Base-by-base conservation (phyloP, 139 green algal genomes). In the Coelastrella sp. region DNA sequence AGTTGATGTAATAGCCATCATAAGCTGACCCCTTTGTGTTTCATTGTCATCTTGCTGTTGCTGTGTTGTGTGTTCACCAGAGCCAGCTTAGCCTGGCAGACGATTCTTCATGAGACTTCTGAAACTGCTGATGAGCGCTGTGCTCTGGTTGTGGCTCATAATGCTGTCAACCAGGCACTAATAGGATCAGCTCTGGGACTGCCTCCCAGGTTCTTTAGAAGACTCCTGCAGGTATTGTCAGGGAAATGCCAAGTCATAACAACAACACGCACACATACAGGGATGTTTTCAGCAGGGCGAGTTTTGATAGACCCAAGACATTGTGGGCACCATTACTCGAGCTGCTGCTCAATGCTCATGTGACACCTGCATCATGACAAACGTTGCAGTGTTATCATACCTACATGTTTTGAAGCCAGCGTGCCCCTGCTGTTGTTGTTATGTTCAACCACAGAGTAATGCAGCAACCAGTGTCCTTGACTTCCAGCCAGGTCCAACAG, bases 91-190 rank as follows among this genome's bases (percentile, higher is more conserved):
- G 98, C 94, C 2, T 99, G 96, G 96, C 90, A 93, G 57, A 51
- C 87, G 19, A 90, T 98, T 4, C 89, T 99, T 43, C 25, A 45
- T 19, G 57, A 27, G 30, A 69, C 62, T n/a, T n/a, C n/a, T n/a
- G n/a, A n/a, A n/a, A n/a, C n/a, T n/a, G n/a, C n/a, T n/a, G n/a
- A n/a, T 81, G 76, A 43, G 43, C 21, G 21, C 25, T 45, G 38
- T 89, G 79, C 86, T 15, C 93, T 99, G 67, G 91, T 99, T 25
- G 97, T 99, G 2, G 97, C 97, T 0, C 97, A 99, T 90, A 99
- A 99, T 81, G 96, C 96, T 23, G 94, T 98, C 41, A 99, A 99
- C 88, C 96, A 98, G 88, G 94, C 93, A 2, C 86, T 99, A 43
- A 81, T 99, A 6, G 91, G 76, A 25, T 94, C 90, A 1, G 95